Base-by-base conservation (phyloP, 2,329 filamentous ascomycete species). In the Cryoendolithus antarcticus region DNA sequence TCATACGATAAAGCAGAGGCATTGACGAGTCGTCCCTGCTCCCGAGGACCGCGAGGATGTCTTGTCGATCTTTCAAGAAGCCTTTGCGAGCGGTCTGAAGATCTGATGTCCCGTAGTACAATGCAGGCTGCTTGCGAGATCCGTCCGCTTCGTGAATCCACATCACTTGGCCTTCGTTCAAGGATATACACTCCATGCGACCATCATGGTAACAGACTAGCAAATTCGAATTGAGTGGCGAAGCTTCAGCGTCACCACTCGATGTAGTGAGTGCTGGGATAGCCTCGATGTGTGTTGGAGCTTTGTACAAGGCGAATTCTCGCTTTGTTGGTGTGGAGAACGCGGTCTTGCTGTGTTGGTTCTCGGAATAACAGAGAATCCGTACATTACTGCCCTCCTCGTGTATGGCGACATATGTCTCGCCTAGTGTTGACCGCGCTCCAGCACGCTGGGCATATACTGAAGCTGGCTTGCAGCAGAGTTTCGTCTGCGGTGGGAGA, bases 401-500 rank as follows among this genome's bases (percentile, higher is more conserved):
- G 24, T 27, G 24, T 27, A 27, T 27, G 24, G 24, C 24, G 24
- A 27, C 24, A 27, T 27, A 27, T 27, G 24, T 27, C 24, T 27
- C 24, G 24, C 24, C 24, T 8, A 6, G 24, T 10, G 31, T 32
- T 9, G 29, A 21, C 8, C 9, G 37, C 13, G 27, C 4, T 21
- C 31, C 11, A 27, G 24, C 7, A 27, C 24, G 24, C 24, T 27
- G 24, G 7, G 24, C 24, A 27, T 8, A 27, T 27, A 8, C 6
- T 27, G 24, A 6, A 27, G 24, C 24, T 27, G 75, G 75, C 28
- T 70, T 62, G 38, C 71, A 71, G 39, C 67, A 65, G 53, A 78
- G 72, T 10, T 63, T 66, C 15, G 72, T 69, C 50, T 75, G 69
- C 21, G 75, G 75, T 29, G 75, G 73, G 10, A 78, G 62, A 37